A percentile compares a stretch with the other conserved stretches of the same genome.
These are phyloP conservation scores for Aspergillus neotritici DNA, from an alignment of 2,329 filamentous ascomycete genomes.

Conservation along the genomic window DNA sequence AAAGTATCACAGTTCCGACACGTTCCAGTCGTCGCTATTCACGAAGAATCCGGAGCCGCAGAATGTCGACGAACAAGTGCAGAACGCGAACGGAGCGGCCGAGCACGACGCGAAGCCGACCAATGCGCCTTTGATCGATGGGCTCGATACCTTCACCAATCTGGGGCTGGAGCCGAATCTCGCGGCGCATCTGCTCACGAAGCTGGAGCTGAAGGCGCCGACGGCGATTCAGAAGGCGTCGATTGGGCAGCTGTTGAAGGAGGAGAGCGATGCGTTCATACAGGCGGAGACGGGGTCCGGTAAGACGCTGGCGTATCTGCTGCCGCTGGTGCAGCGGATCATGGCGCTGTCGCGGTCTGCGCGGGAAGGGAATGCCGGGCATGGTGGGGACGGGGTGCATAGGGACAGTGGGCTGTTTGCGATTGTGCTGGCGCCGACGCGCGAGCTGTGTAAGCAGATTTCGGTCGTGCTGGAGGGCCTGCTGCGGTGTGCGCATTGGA, in stretches of 20 bases:
- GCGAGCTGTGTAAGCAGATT: slow-evolving; percentile 93
- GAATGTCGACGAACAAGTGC: slow-evolving; percentile 43
- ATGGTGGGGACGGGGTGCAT: slow-evolving; percentile 54
- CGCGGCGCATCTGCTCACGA: slow-evolving; percentile 74
- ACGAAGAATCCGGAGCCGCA: slow-evolving; percentile 76
- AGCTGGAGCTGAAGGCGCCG: slow-evolving; percentile 81
- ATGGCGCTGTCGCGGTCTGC: slow-evolving; percentile 59
- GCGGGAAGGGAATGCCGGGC: slow-evolving; percentile 30
- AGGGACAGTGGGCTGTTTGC: slow-evolving; percentile 87
- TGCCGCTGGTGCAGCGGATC: slow-evolving; percentile 86
- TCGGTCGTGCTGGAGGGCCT: slow-evolving; percentile 78
- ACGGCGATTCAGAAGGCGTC: slow-evolving; percentile 93
- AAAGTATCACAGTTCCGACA: slow-evolving; percentile 32
- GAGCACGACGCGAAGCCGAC: slow-evolving; percentile 59
- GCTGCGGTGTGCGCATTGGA: slow-evolving; percentile 84
- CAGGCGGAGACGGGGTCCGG: slow-evolving; percentile 96
- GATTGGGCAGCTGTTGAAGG: slow-evolving; percentile 70
- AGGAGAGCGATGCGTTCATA: slow-evolving; percentile 86
- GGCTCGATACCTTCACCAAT: slow-evolving; percentile 77
- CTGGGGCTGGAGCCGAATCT: slow-evolving; percentile 76
- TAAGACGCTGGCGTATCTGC: slow-evolving; percentile 92
- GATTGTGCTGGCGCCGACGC: slow-evolving; percentile 86
- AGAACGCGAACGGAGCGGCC: slow-evolving; percentile 32
- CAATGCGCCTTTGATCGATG: slow-evolving; percentile 81
- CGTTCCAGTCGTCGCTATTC: slow-evolving; percentile 83